These are phyloP conservation scores for Nicotiana attenuata DNA, from an alignment of 257 asterid species.

Conservation along the genomic window DNA sequence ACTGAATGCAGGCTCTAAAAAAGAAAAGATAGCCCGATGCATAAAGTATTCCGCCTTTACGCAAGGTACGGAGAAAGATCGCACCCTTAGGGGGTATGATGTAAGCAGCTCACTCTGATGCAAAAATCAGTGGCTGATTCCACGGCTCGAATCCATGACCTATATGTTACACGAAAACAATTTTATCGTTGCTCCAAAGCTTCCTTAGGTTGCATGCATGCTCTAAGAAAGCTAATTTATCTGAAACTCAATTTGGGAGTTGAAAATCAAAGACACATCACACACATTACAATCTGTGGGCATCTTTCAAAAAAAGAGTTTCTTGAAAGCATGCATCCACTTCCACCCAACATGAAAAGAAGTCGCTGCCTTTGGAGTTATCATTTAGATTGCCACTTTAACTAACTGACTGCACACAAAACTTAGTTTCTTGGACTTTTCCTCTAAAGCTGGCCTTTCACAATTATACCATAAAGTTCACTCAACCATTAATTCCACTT, in stretches of 20 bases:
- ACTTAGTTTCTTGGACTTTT: not conserved
- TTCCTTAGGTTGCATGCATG: not conserved
- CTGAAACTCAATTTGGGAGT: constrained; percentile 3
- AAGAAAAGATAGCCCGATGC: too few species aligned
- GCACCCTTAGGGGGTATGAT: too few species aligned
- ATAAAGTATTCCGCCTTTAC: too few species aligned
- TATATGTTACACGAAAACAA: too few species aligned
- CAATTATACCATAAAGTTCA: not conserved
- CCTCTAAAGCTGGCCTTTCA: not conserved
- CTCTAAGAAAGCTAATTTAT: not conserved
- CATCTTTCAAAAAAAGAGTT: not conserved
- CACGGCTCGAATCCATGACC: too few species aligned
- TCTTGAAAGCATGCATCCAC: constrained; percentile 12
- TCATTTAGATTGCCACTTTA: not conserved
- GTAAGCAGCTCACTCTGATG: too few species aligned
- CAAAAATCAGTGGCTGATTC: too few species aligned
- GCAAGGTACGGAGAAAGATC: too few species aligned
- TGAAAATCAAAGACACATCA: constrained; percentile 9
- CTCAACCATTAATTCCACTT: not conserved
- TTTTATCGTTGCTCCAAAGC: too few species aligned
- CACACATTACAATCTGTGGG: constrained; percentile 3
- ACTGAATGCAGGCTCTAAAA: too few species aligned
- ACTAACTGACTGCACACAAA: not conserved
- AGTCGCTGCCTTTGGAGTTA: constrained; percentile 12
- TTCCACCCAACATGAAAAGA: not conserved